Conservation (phyloP, 139 green algal genomes). For the Penium margaritaceum region DNA sequence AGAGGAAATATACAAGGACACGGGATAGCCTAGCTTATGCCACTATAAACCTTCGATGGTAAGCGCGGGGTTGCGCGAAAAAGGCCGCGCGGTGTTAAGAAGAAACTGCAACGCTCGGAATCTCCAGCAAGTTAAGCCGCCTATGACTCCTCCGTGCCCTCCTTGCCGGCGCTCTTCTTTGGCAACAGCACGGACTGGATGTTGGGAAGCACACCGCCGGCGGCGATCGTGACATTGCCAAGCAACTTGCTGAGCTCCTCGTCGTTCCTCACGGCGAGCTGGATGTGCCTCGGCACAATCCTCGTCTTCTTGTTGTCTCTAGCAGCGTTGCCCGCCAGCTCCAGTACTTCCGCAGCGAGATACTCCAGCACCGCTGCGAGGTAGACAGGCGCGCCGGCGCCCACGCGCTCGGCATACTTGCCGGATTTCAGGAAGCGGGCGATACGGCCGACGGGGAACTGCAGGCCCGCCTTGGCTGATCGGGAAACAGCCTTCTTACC, state of each 20-base stretch:
- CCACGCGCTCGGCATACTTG: slow-evolving; percentile 70
- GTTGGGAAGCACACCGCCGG: slow-evolving; percentile 77
- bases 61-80: too few relatives aligned
- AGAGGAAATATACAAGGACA: too few relatives aligned
- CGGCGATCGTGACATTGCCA: slow-evolving; percentile 61
- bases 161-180: slow-evolving; percentile 63
- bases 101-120: too few relatives aligned
- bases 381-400: slow-evolving; percentile 67
- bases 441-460: slow-evolving; percentile 80
- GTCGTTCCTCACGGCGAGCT: slow-evolving; percentile 50
- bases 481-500: slow-evolving; percentile 72
- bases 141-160: too few relatives aligned
- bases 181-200: slow-evolving; percentile 75
- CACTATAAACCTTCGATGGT: too few relatives aligned
- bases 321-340: slow-evolving; percentile 77
- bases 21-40: too few relatives aligned
- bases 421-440: slow-evolving; percentile 75
- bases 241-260: slow-evolving; percentile 51
- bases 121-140: too few relatives aligned
- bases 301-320: slow-evolving; percentile 90
- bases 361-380: slow-evolving; percentile 78
- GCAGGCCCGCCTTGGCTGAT: slow-evolving; percentile 77
- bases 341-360: slow-evolving; percentile 73
- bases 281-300: slow-evolving; percentile 58
- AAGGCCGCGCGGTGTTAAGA: too few relatives aligned